Conservation (phyloP, 1,284 basidiomycete species). For the Meripilus lineatus region DNA sequence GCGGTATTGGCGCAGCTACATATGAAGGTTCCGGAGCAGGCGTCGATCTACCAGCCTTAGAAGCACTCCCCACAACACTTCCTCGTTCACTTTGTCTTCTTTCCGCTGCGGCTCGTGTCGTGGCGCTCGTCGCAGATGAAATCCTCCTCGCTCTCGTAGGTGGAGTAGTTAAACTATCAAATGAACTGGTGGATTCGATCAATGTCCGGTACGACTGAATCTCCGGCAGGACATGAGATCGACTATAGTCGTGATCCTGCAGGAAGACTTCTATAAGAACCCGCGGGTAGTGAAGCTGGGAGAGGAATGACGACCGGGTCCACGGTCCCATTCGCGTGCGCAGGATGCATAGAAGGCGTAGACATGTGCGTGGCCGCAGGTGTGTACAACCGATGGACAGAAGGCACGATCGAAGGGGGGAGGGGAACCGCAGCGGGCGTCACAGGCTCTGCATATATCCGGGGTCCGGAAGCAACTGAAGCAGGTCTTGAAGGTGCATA, state of each 20-base stretch:
- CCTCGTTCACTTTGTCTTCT: too few relatives aligned
- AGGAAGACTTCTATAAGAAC: background rate
- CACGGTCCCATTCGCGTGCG: background rate
- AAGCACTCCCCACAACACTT: background rate
- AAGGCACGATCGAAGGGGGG: conserved; percentile 6
- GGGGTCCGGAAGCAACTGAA: background rate
- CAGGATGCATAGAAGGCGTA: conserved; percentile 9
- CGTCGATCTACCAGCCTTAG: background rate
- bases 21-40: conserved; percentile 7
- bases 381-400: conserved; percentile 3
- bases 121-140: too few relatives aligned
- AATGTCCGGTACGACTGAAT: conserved; percentile 6
- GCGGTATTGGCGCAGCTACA: conserved; percentile 13
- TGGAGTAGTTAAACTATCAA: conserved; percentile 15
- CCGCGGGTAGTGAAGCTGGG: conserved; percentile 3
- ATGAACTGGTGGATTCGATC: conserved; percentile 4
- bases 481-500: background rate
- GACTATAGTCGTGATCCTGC: conserved; percentile 12
- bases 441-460: background rate
- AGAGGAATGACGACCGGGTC: conserved; percentile 13
- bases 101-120: too few relatives aligned
- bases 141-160: conserved; percentile 4
- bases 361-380: too few relatives aligned
- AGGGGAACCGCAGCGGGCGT: conserved; percentile 8
- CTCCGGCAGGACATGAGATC: conserved; percentile 8